These are phyloP conservation scores for Schizopora paradoxa DNA, from an alignment of 1,284 basidiomycete genomes.

Conservation along the genomic window DNA sequence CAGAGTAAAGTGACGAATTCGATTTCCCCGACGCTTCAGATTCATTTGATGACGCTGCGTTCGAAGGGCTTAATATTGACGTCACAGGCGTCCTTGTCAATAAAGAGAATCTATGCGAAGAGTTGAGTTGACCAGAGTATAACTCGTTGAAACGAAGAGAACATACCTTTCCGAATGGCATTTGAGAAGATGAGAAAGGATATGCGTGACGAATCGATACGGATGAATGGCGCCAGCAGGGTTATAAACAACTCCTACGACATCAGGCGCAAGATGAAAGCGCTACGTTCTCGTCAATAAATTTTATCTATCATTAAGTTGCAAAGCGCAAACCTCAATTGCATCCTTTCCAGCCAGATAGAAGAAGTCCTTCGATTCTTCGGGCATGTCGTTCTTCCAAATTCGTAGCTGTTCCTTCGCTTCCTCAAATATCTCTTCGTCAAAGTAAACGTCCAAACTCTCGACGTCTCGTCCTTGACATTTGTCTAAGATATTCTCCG, in stretches of 20 bases:
- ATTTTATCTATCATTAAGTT: too few relatives aligned
- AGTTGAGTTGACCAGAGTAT: not conserved
- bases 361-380: constrained; percentile 33
- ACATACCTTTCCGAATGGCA: constrained; percentile 37
- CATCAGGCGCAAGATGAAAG: constrained; percentile 37
- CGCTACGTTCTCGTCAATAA: too few relatives aligned
- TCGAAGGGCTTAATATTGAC: constrained; percentile 28
- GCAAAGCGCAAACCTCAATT: constrained; percentile 38
- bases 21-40: too few relatives aligned
- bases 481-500: constrained; percentile 38
- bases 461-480: constrained; percentile 44
- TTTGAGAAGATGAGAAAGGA: constrained; percentile 42
- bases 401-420: constrained; percentile 36
- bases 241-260: constrained; percentile 44
- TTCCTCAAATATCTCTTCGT: constrained; percentile 32
- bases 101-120: constrained; percentile 37
- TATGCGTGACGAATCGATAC: constrained; percentile 51
- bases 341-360: constrained; percentile 39
- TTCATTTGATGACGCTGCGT: constrained; percentile 17
- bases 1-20: constrained; percentile 31
- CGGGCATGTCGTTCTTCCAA: constrained; percentile 42
- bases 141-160: constrained; percentile 5
- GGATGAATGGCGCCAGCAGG: constrained; percentile 50
- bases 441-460: constrained; percentile 43
- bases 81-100: constrained; percentile 48